A percentile compares a stretch with the other conserved stretches of the same genome.
phyloP scores from a whole-genome alignment of 345 rosid species.

The Populus alba region DNA sequence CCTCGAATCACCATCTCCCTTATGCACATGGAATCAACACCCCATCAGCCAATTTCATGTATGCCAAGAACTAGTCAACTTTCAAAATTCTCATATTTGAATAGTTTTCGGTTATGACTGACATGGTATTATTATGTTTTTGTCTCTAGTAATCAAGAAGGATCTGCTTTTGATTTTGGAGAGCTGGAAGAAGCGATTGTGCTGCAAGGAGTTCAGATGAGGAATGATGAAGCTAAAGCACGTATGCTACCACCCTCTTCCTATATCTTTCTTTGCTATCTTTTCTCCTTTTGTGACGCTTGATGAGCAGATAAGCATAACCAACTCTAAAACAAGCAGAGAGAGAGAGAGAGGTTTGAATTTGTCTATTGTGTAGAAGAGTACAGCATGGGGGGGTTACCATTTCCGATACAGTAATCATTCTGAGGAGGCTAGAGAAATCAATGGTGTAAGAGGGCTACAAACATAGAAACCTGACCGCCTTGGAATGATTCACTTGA shows the following conservation, averaged over 20 bases:
- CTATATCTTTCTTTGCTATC: conserved; percentile 17
- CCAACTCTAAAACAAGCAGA: conserved; percentile 34
- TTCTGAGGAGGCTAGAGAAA: conserved; percentile 44
- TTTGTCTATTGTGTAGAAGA: conserved; percentile 37
- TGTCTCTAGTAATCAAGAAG: conserved; percentile 62
- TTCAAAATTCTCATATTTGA: background rate
- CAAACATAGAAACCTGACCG: conserved; percentile 53
- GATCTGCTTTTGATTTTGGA: conserved; percentile 87
- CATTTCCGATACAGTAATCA: conserved; percentile 64
- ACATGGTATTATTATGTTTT: conserved; percentile 5
- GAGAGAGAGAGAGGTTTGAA: conserved; percentile 33
- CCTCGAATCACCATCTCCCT: conserved; percentile 62
- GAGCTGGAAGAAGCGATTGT: conserved; percentile 98
- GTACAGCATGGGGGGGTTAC: conserved; percentile 31
- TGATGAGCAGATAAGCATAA: conserved; percentile 41
- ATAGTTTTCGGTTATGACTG: background rate
- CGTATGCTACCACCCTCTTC: conserved; percentile 38
- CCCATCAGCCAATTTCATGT: conserved; percentile 70
- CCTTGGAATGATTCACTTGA: conserved; percentile 34
- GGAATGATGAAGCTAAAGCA: conserved; percentile 78
- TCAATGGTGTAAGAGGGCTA: conserved; percentile 68
- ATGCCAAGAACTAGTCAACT: background rate
- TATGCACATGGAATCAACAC: conserved; percentile 71
- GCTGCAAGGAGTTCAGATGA: conserved; percentile 73
- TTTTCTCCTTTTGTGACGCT: conserved; percentile 52